A percentile compares a stretch with the other conserved stretches of the same genome.
These are phyloP conservation scores for Reticulascus tulasneorum DNA, from an alignment of 2,329 filamentous ascomycete genomes.

Conservation along the genomic window DNA sequence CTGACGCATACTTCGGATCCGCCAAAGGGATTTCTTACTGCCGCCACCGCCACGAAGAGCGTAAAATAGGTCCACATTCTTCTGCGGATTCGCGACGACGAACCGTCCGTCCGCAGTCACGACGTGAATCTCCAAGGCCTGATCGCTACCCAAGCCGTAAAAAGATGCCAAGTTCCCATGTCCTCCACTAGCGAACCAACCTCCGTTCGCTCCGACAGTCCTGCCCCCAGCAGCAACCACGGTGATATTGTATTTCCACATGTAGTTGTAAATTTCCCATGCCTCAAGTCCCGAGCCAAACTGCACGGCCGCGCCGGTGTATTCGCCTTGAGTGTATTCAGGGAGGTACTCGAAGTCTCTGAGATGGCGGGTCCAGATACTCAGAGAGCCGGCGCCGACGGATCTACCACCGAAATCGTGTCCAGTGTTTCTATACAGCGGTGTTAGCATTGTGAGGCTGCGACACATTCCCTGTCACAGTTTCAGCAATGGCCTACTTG, in stretches of 20 bases:
- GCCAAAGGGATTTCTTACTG: too few species aligned
- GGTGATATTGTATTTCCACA: slow-evolving; percentile 22
- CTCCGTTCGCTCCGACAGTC: slow-evolving; percentile 25
- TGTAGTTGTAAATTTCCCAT: slow-evolving; percentile 27
- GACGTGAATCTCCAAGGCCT: slow-evolving; percentile 37
- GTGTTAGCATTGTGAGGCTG: background rate
- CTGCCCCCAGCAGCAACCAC: slow-evolving; percentile 32
- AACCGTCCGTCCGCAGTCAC: slow-evolving; percentile 31
- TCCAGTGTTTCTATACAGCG: slow-evolving; percentile 29
- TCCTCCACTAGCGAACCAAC: slow-evolving; percentile 36
- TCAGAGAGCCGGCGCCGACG: slow-evolving; percentile 26
- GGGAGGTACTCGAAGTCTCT: slow-evolving; percentile 25
- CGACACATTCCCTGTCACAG: background rate
- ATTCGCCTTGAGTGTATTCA: slow-evolving; percentile 20
- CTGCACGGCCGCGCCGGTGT: slow-evolving; percentile 28
- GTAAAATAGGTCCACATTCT: slow-evolving; percentile 31
- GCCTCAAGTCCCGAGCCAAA: slow-evolving; percentile 30
- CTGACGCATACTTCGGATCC: slow-evolving; percentile 30
- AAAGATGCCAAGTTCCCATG: slow-evolving; percentile 32
- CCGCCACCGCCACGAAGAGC: slow-evolving; percentile 37
- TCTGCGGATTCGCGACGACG: slow-evolving; percentile 27
- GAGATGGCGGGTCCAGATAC: slow-evolving; percentile 27
- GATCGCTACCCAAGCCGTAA: slow-evolving; percentile 39
- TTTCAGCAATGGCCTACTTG: slow-evolving; percentile 12
- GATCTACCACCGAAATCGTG: slow-evolving; percentile 35